Percentiles rank a stretch among this genome's conserved stretches.
Conservation (phyloP, 768 basidiomycete genomes). For the Mycena filopes region DNA sequence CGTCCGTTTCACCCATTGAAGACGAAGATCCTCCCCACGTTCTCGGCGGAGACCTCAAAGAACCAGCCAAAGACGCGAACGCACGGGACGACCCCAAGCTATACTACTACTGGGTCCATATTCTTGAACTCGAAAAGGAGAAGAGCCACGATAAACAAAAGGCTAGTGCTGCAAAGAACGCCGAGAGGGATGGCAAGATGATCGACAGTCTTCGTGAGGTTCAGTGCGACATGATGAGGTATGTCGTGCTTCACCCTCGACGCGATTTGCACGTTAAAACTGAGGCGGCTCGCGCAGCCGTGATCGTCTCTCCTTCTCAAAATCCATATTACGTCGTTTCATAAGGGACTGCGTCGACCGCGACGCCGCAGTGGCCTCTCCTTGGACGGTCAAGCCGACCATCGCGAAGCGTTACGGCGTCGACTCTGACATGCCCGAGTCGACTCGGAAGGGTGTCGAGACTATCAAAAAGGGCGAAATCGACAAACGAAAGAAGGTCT, state of each 20-base stretch:
- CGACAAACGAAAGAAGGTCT: constrained; percentile 91
- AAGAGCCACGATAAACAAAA: constrained; percentile 72
- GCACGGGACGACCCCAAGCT: constrained; percentile 79
- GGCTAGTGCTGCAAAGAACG: constrained; percentile 57
- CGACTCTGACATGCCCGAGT: constrained; percentile 86
- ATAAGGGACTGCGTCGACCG: constrained; percentile 96
- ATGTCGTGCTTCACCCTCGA: constrained; percentile 35
- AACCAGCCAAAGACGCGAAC: constrained; percentile 75
- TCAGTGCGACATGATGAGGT: constrained; percentile 84
- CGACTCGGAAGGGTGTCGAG: constrained; percentile 81
- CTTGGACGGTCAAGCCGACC: constrained; percentile 92
- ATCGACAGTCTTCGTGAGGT: constrained; percentile 88
- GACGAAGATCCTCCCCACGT: constrained; percentile 71
- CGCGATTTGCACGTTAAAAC: constrained; percentile 1
- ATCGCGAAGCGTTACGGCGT: constrained; percentile 91
- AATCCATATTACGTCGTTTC: constrained; percentile 95
- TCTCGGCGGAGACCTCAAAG: constrained; percentile 82
- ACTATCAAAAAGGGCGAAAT: constrained; percentile 87
- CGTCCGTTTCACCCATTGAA: constrained; percentile 53
- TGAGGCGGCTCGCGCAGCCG: constrained; percentile 63
- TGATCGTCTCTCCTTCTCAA: constrained; percentile 95
- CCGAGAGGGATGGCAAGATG: constrained; percentile 66
- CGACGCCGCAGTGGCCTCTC: constrained; percentile 90
- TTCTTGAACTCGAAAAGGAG: constrained; percentile 81
- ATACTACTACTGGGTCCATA: constrained; percentile 90